These are phyloP conservation scores for Boletellus ananas DNA, from an alignment of 768 basidiomycete genomes.

Conservation along the genomic window DNA sequence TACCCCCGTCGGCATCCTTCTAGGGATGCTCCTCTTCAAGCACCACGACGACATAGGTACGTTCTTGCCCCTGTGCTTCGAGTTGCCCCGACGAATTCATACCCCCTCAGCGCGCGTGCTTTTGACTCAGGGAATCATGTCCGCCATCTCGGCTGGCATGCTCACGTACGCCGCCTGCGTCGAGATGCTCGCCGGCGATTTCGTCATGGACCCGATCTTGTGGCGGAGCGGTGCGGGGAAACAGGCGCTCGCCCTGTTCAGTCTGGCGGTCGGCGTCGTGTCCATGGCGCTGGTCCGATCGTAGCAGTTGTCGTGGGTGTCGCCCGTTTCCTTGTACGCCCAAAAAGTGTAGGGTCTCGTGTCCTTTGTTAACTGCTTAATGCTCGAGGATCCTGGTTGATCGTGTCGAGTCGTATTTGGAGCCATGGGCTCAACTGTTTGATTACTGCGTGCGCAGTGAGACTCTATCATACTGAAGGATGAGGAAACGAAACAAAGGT, in stretches of 20 bases:
- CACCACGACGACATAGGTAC: constrained; percentile 28
- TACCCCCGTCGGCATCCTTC: constrained; percentile 62
- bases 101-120: constrained; percentile 41
- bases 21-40: constrained; percentile 51
- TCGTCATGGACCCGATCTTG: constrained; percentile 63
- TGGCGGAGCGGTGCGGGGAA: constrained; percentile 36
- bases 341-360: no score
- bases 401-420: no score
- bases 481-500: background rate
- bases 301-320: background rate
- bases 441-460: background rate
- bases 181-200: constrained; percentile 85
- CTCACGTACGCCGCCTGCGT: constrained; percentile 80
- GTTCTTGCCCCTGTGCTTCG: background rate
- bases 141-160: constrained; percentile 79
- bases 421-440: no score
- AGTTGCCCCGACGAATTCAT: background rate
- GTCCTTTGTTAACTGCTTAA: no score
- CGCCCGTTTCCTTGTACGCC: no score
- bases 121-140: constrained; percentile 70
- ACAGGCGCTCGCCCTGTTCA: constrained; percentile 55
- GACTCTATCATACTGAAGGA: background rate
- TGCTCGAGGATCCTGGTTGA: no score
- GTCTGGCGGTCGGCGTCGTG: constrained; percentile 56
- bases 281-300: constrained; percentile 61